Evolutionary conservation across 805 yeast species (phyloP).

Genomic region (Cyberlindnera lachancei): DNA sequence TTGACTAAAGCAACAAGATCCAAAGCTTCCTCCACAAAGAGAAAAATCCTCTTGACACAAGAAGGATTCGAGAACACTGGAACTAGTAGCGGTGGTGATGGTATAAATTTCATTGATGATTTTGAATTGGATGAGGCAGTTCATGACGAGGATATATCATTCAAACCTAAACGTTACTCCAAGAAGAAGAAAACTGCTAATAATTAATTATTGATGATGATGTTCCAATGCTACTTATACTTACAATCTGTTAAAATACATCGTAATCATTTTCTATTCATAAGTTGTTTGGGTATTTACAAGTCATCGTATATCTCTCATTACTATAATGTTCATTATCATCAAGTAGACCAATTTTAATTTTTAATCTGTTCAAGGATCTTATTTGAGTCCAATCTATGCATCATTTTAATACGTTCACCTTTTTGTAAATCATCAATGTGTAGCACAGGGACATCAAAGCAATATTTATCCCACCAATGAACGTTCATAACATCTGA

Average conservation of each 20-base stretch:
- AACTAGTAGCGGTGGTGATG: too few species aligned
- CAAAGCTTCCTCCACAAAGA: too few species aligned
- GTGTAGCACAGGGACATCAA: slow-evolving; percentile 75
- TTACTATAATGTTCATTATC: not conserved
- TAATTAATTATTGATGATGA: slow-evolving; percentile 1
- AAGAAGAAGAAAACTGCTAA: slow-evolving; percentile 16
- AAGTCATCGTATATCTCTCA: not conserved
- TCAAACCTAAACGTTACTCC: slow-evolving; percentile 15
- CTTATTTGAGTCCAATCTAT: slow-evolving; percentile 50
- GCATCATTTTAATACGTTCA: slow-evolving; percentile 57
- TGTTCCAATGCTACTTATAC: too few species aligned
- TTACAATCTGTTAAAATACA: too few species aligned
- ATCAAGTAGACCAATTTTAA: not conserved
- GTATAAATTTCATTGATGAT: slow-evolving; percentile 9
- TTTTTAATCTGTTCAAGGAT: slow-evolving; percentile 41
- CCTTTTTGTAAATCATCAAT: slow-evolving; percentile 43
- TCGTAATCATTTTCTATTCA: too few species aligned
- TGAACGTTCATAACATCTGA: slow-evolving; percentile 47
- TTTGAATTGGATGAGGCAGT: slow-evolving; percentile 15
- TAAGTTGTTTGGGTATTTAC: too few species aligned
- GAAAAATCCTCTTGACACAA: too few species aligned
- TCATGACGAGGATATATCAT: slow-evolving; percentile 2
- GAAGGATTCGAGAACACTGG: too few species aligned
- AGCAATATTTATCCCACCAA: slow-evolving; percentile 69
- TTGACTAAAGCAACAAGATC: too few species aligned